Base-by-base conservation (phyloP, 495 filamentous ascomycete species). In the Staphylotrichum tortipilum region DNA sequence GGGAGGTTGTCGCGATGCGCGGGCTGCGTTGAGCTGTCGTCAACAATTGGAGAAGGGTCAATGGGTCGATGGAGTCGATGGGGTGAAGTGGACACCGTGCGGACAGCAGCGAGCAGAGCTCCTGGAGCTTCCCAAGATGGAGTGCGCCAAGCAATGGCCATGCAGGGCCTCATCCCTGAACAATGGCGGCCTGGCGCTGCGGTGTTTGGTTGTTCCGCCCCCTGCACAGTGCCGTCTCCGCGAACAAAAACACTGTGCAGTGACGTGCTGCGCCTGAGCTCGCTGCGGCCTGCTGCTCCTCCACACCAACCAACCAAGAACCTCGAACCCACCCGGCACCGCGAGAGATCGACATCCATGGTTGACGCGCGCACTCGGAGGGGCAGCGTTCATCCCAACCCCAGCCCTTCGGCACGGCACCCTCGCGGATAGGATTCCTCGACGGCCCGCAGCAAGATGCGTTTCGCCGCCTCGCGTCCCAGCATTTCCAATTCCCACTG, bases 211-310 rank as follows among this genome's bases (percentile, higher is more conserved):
- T 53, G 35, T 47, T 52, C 49, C 50, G 50, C 24, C n/a, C 35
- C 11, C 28, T 37, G 6, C 24, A 52, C 50, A 53, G 50, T 53
- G 50, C 7, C n/a, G 17, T n/a, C 2, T 15, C 23, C 14, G 22
- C 4, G 2, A 26, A n/a, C 9, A 9, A 17, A 6, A 6, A 3
- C 24, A 56, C 53, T 56, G 53, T 56, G 31, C 18, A 18, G 54
- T 52, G 54, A 56, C 54, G 49, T 56, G 54, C 54, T 44, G 48
- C 28, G 42, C 31, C 41, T 5, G 26, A 26, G 35, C 43, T 23
- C 23, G 15, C 26, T 28, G 2, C 26, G 6, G 26, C 6, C 6
- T 1, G 10, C 7, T 22, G 12, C 19, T 5, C 35, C 33, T 3
- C 33, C n/a, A n/a, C n/a, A n/a, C n/a, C n/a, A n/a, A n/a, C n/a